phyloP scores from a whole-genome alignment of 139 green algal species.

The Coelastrella sp. region DNA sequence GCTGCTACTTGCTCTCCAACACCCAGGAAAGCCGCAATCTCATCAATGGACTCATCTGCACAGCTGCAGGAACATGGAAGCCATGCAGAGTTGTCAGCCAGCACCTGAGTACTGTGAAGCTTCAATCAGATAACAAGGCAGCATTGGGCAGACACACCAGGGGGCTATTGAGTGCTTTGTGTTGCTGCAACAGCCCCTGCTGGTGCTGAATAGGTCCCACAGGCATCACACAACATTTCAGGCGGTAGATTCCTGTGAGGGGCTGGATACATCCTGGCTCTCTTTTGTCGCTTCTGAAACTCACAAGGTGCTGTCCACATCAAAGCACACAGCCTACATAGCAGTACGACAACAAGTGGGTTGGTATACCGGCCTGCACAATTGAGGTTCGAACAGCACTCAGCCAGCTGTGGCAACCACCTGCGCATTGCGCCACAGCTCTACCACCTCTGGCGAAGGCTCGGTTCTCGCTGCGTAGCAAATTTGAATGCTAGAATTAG shows the following conservation, averaged over 20 bases:
- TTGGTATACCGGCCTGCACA: background rate
- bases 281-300: background rate
- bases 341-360: background rate
- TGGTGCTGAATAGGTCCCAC: no score
- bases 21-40: conserved; percentile 93
- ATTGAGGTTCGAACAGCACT: background rate
- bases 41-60: conserved; percentile 97
- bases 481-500: background rate
- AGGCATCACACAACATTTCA: no score
- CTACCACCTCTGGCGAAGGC: conserved; percentile 38
- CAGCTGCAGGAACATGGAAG: conserved; percentile 70
- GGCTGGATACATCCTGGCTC: no score
- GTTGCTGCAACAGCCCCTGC: no score
- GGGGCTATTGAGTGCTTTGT: no score
- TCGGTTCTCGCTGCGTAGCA: background rate
- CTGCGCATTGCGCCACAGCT: conserved; percentile 52
- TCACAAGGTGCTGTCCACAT: conserved; percentile 98
- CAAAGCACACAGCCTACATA: conserved; percentile 91
- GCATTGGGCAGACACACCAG: no score
- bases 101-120: background rate
- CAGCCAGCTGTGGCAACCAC: background rate
- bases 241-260: no score
- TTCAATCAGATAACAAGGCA: background rate
- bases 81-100: background rate
- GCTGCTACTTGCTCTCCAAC: conserved; percentile 91